These are phyloP conservation scores for Bryoglossum gracile DNA, from an alignment of 495 filamentous ascomycete genomes.

Conservation along the genomic window DNA sequence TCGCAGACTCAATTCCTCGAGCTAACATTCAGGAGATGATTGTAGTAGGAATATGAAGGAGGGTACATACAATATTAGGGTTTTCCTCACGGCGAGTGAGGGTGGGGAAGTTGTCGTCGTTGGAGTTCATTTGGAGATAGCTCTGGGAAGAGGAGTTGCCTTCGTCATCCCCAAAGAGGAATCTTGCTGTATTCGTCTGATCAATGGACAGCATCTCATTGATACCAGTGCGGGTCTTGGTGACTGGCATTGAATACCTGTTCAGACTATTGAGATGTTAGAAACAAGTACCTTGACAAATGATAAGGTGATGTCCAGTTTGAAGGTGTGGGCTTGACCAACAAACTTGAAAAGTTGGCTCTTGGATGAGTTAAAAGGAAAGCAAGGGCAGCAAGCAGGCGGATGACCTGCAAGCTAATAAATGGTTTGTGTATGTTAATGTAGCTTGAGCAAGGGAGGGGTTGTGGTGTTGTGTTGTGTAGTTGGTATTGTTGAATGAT, in stretches of 20 bases:
- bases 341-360: too few species aligned
- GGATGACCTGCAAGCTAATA: too few species aligned
- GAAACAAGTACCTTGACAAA: slow-evolving; percentile 22
- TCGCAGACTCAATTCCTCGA: too few species aligned
- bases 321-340: too few species aligned
- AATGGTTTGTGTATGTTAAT: too few species aligned
- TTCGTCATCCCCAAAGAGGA: slow-evolving; percentile 80
- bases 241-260: slow-evolving; percentile 85
- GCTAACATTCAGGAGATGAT: too few species aligned
- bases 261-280: slow-evolving; percentile 50
- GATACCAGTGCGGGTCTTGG: slow-evolving; percentile 53
- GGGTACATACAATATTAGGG: slow-evolving; percentile 18
- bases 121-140: slow-evolving; percentile 64
- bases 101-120: slow-evolving; percentile 72
- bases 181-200: slow-evolving; percentile 71
- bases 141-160: slow-evolving; percentile 46
- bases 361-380: too few species aligned
- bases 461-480: too few species aligned
- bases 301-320: slow-evolving; percentile 9
- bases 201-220: slow-evolving; percentile 50
- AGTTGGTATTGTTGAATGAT: too few species aligned
- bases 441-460: too few species aligned
- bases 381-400: too few species aligned
- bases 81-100: slow-evolving; percentile 21
- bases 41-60: too few species aligned